Evolutionary conservation across 106 monocot species (phyloP).

Genomic region (Dendrobium officinale): DNA sequence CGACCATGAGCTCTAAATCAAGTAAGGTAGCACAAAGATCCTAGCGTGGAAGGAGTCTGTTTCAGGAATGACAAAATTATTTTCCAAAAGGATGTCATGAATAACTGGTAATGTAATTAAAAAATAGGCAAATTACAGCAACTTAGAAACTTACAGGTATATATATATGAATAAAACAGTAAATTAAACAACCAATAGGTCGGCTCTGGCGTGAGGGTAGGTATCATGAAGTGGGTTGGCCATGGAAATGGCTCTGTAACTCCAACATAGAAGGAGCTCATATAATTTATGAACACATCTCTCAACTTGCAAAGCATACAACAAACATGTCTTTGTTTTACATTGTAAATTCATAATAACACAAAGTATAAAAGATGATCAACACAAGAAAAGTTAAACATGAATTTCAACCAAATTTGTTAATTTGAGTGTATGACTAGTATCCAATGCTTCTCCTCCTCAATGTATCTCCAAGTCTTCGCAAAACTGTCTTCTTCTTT

Average conservation of each 20-base stretch:
- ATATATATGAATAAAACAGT: no score
- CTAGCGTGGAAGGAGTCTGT: not conserved
- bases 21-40: not conserved
- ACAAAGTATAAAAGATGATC: not conserved
- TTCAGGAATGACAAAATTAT: no score
- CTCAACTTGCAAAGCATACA: not conserved
- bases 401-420: not conserved
- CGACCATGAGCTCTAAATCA: not conserved
- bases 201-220: no score
- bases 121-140: no score
- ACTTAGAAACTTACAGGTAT: no score
- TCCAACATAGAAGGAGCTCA: not conserved
- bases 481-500: conserved; percentile 43
- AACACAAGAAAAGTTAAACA: not conserved
- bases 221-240: no score
- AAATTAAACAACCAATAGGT: no score
- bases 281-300: not conserved
- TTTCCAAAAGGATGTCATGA: no score
- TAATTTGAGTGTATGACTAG: conserved; percentile 1
- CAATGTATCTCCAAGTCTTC: conserved; percentile 39
- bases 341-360: not conserved
- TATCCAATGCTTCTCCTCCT: conserved; percentile 44
- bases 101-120: no score
- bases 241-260: no score
- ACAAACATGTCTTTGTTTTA: not conserved